A percentile compares a stretch with the other conserved stretches of the same genome.
These are phyloP conservation scores for Inonotus obliquus DNA, from an alignment of 1,284 basidiomycete species.

Conservation along the genomic window DNA sequence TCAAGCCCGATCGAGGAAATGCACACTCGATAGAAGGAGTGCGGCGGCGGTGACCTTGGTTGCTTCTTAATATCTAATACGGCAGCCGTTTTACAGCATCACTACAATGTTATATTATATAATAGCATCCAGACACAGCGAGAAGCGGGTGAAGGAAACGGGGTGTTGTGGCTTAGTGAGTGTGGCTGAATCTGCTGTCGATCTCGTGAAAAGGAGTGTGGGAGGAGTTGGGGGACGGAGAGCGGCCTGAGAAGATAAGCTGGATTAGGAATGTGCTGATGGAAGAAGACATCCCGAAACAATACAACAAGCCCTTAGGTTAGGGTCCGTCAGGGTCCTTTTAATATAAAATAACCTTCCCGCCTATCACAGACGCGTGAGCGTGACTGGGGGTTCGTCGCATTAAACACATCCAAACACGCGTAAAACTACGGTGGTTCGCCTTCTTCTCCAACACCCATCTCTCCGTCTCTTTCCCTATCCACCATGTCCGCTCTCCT, in stretches of 20 bases:
- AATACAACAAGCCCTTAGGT: background rate
- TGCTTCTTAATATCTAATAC: conserved; percentile 1
- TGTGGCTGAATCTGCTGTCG: background rate
- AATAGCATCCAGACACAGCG: background rate
- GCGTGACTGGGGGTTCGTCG: conserved; percentile 5
- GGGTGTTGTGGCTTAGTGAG: background rate
- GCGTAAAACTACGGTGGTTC: conserved; percentile 1
- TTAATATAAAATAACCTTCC: conserved; percentile 10
- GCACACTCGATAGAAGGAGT: background rate
- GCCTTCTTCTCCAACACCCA: background rate
- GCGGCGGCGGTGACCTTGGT: background rate
- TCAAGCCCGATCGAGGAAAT: conserved; percentile 7
- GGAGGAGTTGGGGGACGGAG: background rate
- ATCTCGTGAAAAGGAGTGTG: conserved; percentile 8
- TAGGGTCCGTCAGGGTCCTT: conserved; percentile 4
- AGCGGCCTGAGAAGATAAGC: conserved; percentile 5
- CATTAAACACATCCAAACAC: conserved; percentile 11
- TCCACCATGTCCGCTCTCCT: conserved; percentile 3
- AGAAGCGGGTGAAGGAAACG: background rate
- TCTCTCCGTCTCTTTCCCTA: background rate
- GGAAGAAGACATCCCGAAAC: conserved; percentile 1
- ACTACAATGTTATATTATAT: conserved; percentile 1
- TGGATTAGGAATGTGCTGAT: background rate
- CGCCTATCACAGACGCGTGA: conserved; percentile 7
- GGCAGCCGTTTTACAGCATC: background rate